Base-by-base conservation (phyloP, 148 eudicot genomes). In the Heliamphora exappendiculata region DNA sequence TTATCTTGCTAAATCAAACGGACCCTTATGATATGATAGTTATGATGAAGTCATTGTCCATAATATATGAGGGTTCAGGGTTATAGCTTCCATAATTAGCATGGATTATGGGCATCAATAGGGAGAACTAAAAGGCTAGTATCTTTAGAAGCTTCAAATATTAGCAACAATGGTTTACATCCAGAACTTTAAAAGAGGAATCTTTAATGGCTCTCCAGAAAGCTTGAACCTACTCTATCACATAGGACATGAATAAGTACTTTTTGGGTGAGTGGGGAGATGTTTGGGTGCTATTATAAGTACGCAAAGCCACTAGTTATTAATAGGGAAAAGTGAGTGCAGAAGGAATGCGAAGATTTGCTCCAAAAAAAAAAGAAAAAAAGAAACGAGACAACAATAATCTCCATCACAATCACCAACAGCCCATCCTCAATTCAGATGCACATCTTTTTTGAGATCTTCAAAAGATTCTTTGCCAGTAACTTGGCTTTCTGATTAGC, bases 1-100 rank as follows among this genome's bases (percentile, higher is more conserved):
- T n/a, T n/a, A n/a, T n/a, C n/a, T n/a, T n/a, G n/a, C n/a, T n/a
- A n/a, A n/a, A n/a, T n/a, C n/a, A n/a, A n/a, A n/a, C n/a, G n/a
- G n/a, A n/a, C n/a, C n/a, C 28, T 37, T 72, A 36, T 24, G 7
- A 72, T 36, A 72, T n/a, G 60, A 72, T 53, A 36, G 75, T 54
- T 11, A 72, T 34, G 12, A 37, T 14, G 39, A 57, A 73, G n/a
- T 54, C 62, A n/a, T 1, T 70, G 41, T 51, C 42, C 42, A 31
- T 19, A 5, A 8, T 41, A 31, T 64, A 64, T 34, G n/a, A 66
- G 4, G 31, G 36, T 57, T 73, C 24, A 29, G 3, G 3, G 19
- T 13, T 60, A 68, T 24, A 13, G 51, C 29, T 34, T 42, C 5
- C 8, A 42, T 42, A 42, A 42, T 5, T 42, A 42, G 47, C 8